Evolutionary conservation across 805 yeast genomes (phyloP).

Genomic region (Pichia ethanolica): DNA sequence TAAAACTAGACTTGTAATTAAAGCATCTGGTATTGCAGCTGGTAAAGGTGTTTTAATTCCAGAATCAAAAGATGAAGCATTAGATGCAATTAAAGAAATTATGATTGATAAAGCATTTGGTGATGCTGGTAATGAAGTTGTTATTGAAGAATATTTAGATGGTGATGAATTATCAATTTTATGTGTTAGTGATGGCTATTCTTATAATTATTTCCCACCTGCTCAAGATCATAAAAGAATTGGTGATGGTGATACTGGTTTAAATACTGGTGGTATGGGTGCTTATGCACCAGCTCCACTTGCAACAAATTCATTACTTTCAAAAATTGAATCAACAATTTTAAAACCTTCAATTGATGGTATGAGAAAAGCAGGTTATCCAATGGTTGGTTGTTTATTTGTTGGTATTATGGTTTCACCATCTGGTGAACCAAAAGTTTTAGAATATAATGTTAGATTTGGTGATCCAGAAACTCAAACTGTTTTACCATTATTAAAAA

Average conservation of each 20-base stretch:
- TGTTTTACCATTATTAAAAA: constrained; percentile 77
- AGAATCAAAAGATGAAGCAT: constrained; percentile 72
- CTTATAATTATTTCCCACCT: constrained; percentile 84
- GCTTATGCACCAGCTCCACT: constrained; percentile 98
- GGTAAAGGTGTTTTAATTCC: constrained; percentile 98
- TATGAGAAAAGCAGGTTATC: constrained; percentile 90
- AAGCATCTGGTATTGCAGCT: constrained; percentile 97
- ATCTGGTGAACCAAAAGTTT: constrained; percentile 78
- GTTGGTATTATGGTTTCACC: constrained; percentile 90
- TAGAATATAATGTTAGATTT: constrained; percentile 95
- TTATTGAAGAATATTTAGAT: constrained; percentile 89
- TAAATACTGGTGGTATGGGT: constrained; percentile 99
- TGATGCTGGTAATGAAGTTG: constrained; percentile 88
- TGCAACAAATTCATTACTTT: constrained; percentile 69
- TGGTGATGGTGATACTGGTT: constrained; percentile 88
- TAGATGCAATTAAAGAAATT: constrained; percentile 72
- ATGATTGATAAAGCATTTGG: constrained; percentile 92
- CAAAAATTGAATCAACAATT: constrained; percentile 63
- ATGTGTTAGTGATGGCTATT: constrained; percentile 90
- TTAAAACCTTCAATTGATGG: constrained; percentile 91
- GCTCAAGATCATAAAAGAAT: constrained; percentile 98
- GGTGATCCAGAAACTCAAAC: constrained; percentile 99
- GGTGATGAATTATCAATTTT: constrained; percentile 95
- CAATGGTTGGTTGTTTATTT: constrained; percentile 92
- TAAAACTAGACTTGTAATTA: constrained; percentile 76